These are phyloP conservation scores for Tolypocladium amazonense DNA, from an alignment of 2,329 filamentous ascomycete species.

Conservation along the genomic window DNA sequence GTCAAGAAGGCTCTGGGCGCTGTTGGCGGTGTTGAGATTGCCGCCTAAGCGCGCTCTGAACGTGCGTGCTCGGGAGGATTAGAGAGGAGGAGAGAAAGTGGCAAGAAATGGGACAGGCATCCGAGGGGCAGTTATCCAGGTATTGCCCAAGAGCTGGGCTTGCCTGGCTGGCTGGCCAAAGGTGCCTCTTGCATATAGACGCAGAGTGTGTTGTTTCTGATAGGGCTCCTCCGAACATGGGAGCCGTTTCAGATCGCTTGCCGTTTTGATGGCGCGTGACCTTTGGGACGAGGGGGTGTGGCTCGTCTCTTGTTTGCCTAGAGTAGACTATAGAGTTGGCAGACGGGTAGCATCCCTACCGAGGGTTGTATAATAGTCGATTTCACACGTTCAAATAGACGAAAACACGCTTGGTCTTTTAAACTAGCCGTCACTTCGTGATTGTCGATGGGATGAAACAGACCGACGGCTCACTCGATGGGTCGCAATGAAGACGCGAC, in stretches of 20 bases:
- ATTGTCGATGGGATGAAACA: background rate
- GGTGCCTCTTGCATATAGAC: background rate
- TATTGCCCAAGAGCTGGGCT: constrained; percentile 9
- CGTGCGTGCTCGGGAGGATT: background rate
- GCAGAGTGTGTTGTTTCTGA: background rate
- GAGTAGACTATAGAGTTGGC: constrained; percentile 12
- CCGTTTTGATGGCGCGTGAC: background rate
- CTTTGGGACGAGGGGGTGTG: background rate
- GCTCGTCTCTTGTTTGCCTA: constrained; percentile 7
- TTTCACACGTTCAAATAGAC: constrained; percentile 9
- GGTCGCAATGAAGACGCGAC: background rate
- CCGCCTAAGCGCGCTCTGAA: constrained; percentile 9
- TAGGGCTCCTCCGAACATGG: background rate
- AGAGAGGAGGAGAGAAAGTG: background rate
- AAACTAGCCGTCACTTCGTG: background rate
- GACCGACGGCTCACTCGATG: background rate
- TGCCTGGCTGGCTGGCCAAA: constrained; percentile 1
- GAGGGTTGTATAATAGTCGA: constrained; percentile 20
- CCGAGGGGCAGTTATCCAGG: background rate
- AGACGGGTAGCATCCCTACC: constrained; percentile 9
- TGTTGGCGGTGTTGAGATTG: constrained; percentile 12
- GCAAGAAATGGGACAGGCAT: background rate
- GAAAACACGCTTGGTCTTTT: background rate
- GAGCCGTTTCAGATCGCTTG: background rate
- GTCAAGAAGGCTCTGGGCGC: constrained; percentile 51